Evolutionary conservation across 768 basidiomycete species (phyloP), one percentile per base, ranked within the genome.

Genomic region (Leucocoprinus birnbaumii): DNA sequence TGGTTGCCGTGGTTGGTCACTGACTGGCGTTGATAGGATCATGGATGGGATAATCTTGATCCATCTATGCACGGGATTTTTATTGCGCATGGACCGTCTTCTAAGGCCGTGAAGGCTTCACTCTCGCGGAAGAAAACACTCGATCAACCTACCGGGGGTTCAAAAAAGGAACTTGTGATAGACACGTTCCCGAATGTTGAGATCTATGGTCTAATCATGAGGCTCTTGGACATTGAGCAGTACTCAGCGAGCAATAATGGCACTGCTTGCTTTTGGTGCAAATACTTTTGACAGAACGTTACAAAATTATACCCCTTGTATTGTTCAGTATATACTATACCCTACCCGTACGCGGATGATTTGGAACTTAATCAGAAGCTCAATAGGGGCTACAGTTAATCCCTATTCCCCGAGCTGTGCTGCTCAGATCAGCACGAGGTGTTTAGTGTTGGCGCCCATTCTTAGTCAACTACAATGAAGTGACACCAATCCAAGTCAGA

Each of bases 31-130:
- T 21, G 11, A 27, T 61, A 91, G 89, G 93, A 85, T 57, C 94
- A 97, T 62, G 94, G 94, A 5, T 97, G 94, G 64, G 93, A 95
- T 66, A 94, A 94, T 60, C 67, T 79, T 16, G 83, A 85, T 40
- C 63, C 74, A 11, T 75, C 86, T 5, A 96, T 96, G 94, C 83
- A 85, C 48, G 93, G 93, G 2, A 86, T 92, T 65, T 95, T 96
- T 68, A 86, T 96, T 55, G 93, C 91, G 9, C 91, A 94, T 64
- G 94, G 94, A 1, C 94, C 94, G 0, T 94, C 94, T 68, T 84
- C 88, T 13, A 70, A 81, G 10, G 78, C 82, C 41, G 77, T 84
- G 50, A 94, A 92, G 68, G 70, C 77, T 6, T 66, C 78, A 43
- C 78, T 84, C 60, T 73, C 78, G 22, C 42, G 60, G 47, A 42